Conservation (phyloP, 306 rosid genomes). For the Dicorynia guianensis region DNA sequence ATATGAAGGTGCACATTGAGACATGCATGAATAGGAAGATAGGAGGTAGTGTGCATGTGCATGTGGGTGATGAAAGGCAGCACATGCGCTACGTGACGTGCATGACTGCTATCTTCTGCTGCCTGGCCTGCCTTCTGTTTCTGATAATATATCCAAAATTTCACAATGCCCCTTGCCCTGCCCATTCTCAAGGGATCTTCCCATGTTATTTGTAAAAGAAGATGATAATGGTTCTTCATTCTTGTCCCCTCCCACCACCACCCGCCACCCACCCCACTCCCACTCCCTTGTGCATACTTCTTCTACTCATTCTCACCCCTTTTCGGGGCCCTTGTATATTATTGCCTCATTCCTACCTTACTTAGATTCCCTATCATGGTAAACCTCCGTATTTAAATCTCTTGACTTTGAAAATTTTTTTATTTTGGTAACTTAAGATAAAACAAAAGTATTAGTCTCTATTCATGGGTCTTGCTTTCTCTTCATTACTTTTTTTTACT, state of each 20-base stretch:
- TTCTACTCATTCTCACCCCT: conserved; percentile 23
- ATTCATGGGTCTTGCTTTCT: too few relatives aligned
- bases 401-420: too few relatives aligned
- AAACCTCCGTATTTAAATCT: too few relatives aligned
- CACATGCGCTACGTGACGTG: conserved; percentile 81
- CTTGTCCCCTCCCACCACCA: conserved; percentile 56
- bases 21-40: background rate
- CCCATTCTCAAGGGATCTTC: conserved; percentile 62
- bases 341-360: background rate
- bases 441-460: too few relatives aligned
- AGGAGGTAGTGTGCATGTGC: conserved; percentile 31
- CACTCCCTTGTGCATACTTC: conserved; percentile 22
- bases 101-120: conserved; percentile 51
- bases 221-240: conserved; percentile 43
- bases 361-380: too few relatives aligned
- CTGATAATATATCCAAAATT: conserved; percentile 52
- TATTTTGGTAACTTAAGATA: too few relatives aligned
- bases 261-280: conserved; percentile 40
- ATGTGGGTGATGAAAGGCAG: conserved; percentile 74
- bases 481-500: too few relatives aligned
- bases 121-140: background rate
- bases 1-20: too few relatives aligned
- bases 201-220: conserved; percentile 61
- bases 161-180: conserved; percentile 47
- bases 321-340: conserved; percentile 34